Base-by-base conservation (phyloP, 768 basidiomycete genomes). In the Mycena indigotica region DNA sequence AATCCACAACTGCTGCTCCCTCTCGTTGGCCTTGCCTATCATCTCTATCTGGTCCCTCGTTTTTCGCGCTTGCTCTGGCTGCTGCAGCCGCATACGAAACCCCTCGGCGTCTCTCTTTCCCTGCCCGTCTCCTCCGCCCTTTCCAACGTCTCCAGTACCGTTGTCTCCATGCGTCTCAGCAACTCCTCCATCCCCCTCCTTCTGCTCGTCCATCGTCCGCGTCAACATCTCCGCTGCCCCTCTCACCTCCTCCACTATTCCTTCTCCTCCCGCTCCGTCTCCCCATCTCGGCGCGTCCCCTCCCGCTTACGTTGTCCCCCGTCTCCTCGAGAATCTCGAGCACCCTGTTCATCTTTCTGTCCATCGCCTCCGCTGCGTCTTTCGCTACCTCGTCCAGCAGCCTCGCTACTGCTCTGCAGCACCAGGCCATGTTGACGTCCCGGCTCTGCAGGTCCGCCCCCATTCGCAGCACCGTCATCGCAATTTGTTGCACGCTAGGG, bases 321-420 rank as follows among this genome's bases (percentile, higher is more conserved):
- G 35, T 10, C 35, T 38, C 12, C 35, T 38, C 35, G 12, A 38
- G 35, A 10, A 38, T 10, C 35, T 10, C 35, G 35, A 38, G 35
- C n/a, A 38, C n/a, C 35, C n/a, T 38, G 35, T 38, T 10, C 12
- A n/a, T 38, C 12, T n/a, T 38, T n/a, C 73, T 72, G 2, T 57
- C 40, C 29, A 55, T 52, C 23, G 68, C 70, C 28, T 62, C 60
- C 8, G 62, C 65, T 0, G 10, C 35, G 35, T 38, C 35, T 38
- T n/a, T 38, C 12, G 35, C 35, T n/a, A n/a, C n/a, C n/a, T 38
- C n/a, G 10, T 38, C 35, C 35, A 38, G n/a, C 35, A 38, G 35
- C 35, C 35, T 38, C 35, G 35, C 35, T 10, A 38, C 35, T 38
- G 35, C 35, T n/a, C 35, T 10, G 10, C 10, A 38, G 10, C 12